Evolutionary conservation across 2,329 filamentous ascomycete genomes (phyloP), one percentile per base, ranked within the genome.

Genomic region (Ascosphaera acerosa): DNA sequence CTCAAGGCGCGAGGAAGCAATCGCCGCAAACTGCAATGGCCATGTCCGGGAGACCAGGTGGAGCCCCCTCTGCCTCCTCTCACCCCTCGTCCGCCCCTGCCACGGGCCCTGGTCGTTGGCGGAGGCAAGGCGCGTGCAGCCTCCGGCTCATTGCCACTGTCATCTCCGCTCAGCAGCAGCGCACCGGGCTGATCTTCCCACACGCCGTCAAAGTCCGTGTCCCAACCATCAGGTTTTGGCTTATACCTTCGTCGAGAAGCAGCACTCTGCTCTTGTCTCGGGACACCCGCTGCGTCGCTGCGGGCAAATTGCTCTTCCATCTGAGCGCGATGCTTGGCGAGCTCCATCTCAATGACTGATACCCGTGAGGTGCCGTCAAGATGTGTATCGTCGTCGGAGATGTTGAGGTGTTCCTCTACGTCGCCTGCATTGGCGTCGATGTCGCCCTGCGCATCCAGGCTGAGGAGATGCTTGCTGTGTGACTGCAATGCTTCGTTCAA

Each of bases 141-240:
- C n/a, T n/a, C n/a, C n/a, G n/a, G n/a, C n/a, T n/a, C n/a, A n/a
- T n/a, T n/a, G n/a, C n/a, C n/a, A n/a, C n/a, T n/a, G n/a, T n/a
- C n/a, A n/a, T n/a, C n/a, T n/a, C n/a, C n/a, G n/a, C n/a, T n/a
- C n/a, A n/a, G 53, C 28, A 70, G 59, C 4, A 70, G 49, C 1
- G 72, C 76, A 5, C 66, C 71, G 0, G 76, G 67, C 35, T 80
- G 69, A 30, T 87, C 75, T 36, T 74, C 74, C 82, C 84, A 94
- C 31, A 63, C 62, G 0, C 82, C 87, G 31, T 91, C 74, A 16
- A 82, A 56, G 39, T 94, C 84, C n/a, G 69, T 77, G 44, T 94
- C 80, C 81, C 82, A 94, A 2, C 60, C 61, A 7, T 67, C 64
- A 2, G 84, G 84, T 47, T 71, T 77, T 1, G 77, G 71, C 46